phyloP scores from a whole-genome alignment of 2,329 filamentous ascomycete genomes.

The Nannizziopsis arthrosporioides region DNA sequence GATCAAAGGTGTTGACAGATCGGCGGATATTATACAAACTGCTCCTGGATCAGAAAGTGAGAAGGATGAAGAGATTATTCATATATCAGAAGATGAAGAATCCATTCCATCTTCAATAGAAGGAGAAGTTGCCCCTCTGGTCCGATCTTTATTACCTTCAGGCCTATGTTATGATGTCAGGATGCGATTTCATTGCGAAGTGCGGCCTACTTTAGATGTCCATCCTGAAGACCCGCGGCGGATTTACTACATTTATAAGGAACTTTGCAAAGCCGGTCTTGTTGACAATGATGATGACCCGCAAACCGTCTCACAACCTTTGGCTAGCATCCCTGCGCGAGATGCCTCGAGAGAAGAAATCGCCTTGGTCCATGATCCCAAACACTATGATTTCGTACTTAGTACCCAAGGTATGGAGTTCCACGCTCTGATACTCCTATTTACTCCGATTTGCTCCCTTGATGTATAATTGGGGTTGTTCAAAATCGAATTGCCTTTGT shows the following conservation, averaged over 20 bases:
- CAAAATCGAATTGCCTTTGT: too few species aligned
- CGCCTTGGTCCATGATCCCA: slow-evolving; percentile 61
- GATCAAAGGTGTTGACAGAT: slow-evolving; percentile 11
- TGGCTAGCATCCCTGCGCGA: slow-evolving; percentile 62
- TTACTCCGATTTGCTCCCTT: background rate
- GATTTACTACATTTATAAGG: slow-evolving; percentile 86
- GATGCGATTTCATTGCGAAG: slow-evolving; percentile 92
- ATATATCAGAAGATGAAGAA: slow-evolving; percentile 19
- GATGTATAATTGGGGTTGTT: too few species aligned
- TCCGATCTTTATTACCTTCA: slow-evolving; percentile 48
- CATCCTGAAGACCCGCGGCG: slow-evolving; percentile 90
- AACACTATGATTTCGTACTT: slow-evolving; percentile 69
- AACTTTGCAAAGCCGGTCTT: slow-evolving; percentile 69
- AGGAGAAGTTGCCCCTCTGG: slow-evolving; percentile 29
- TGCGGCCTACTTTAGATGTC: slow-evolving; percentile 55
- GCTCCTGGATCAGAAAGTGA: slow-evolving; percentile 10
- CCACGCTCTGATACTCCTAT: background rate
- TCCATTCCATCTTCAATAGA: slow-evolving; percentile 33
- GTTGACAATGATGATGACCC: slow-evolving; percentile 50
- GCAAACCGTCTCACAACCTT: slow-evolving; percentile 41
- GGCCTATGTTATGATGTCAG: slow-evolving; percentile 83
- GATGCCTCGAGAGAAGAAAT: slow-evolving; percentile 71
- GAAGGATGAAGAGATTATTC: slow-evolving; percentile 1
- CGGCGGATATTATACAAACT: background rate
- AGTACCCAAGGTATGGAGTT: slow-evolving; percentile 36